Evolutionary conservation across 257 asterid species (phyloP).

Genomic region (Solanum chaucha): DNA sequence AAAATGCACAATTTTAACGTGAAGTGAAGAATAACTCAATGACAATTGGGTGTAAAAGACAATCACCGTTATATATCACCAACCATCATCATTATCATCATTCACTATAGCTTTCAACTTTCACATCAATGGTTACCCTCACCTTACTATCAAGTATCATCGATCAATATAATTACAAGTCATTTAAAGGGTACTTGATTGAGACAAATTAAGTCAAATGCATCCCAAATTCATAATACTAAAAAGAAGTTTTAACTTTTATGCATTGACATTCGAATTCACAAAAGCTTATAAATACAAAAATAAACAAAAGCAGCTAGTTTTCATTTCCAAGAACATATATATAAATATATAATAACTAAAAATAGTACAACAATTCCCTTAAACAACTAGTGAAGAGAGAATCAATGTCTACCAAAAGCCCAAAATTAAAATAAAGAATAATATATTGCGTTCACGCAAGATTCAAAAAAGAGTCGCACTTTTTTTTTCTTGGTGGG

Average conservation of each 20-base stretch:
- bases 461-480: not conserved
- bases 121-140: not conserved
- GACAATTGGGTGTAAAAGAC: too few relatives aligned
- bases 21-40: not conserved
- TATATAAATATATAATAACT: not conserved
- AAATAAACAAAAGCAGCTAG: not conserved
- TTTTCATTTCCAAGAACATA: not conserved
- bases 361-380: not conserved
- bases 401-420: not conserved
- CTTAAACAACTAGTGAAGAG: not conserved
- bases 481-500: not conserved
- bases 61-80: too few relatives aligned
- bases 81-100: too few relatives aligned
- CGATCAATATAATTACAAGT: too few relatives aligned
- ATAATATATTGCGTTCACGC: not conserved
- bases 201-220: not conserved
- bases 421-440: too few relatives aligned
- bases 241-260: not conserved
- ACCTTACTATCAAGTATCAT: too few relatives aligned
- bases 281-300: not conserved
- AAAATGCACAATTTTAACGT: too few relatives aligned
- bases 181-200: too few relatives aligned
- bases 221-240: not conserved
- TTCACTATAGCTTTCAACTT: not conserved
- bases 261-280: not conserved